These are phyloP conservation scores for Alnus rubra DNA, from an alignment of 306 rosid genomes.

Conservation along the genomic window DNA sequence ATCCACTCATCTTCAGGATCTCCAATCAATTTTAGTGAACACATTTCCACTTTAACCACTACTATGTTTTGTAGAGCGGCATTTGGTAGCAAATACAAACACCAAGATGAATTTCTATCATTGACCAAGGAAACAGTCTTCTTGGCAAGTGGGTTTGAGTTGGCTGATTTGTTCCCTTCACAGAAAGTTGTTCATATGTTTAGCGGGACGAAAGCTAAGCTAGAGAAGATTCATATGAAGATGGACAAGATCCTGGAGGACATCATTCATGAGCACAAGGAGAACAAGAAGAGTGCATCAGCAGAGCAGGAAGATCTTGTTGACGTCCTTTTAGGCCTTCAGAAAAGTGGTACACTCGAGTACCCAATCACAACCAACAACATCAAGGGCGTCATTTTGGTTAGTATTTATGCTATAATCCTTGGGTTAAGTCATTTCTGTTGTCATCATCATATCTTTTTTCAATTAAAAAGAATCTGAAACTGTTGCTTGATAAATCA, in stretches of 20 bases:
- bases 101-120: slow-evolving; percentile 20
- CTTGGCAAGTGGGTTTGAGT: slow-evolving; percentile 24
- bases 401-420: slow-evolving; percentile 15
- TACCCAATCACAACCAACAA: slow-evolving; percentile 28
- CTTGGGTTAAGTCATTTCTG: neutral
- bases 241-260: slow-evolving; percentile 24
- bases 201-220: slow-evolving; percentile 26
- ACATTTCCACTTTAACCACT: neutral
- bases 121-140: neutral
- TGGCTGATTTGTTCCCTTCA: slow-evolving; percentile 41
- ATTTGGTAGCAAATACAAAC: slow-evolving; percentile 27
- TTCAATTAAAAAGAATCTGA: neutral
- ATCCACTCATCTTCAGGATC: slow-evolving; percentile 21
- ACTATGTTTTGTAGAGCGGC: slow-evolving; percentile 20
- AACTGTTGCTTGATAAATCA: neutral
- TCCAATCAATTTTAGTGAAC: slow-evolving; percentile 29
- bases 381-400: slow-evolving; percentile 44
- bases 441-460: neutral
- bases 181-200: slow-evolving; percentile 19
- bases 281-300: neutral
- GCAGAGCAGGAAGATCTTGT: slow-evolving; percentile 17
- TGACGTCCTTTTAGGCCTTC: slow-evolving; percentile 34
- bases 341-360: slow-evolving; percentile 24
- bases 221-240: slow-evolving; percentile 21
- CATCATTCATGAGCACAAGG: slow-evolving; percentile 27